Base-by-base conservation (phyloP, 495 filamentous ascomycete genomes). In the Penicillium coffeae region DNA sequence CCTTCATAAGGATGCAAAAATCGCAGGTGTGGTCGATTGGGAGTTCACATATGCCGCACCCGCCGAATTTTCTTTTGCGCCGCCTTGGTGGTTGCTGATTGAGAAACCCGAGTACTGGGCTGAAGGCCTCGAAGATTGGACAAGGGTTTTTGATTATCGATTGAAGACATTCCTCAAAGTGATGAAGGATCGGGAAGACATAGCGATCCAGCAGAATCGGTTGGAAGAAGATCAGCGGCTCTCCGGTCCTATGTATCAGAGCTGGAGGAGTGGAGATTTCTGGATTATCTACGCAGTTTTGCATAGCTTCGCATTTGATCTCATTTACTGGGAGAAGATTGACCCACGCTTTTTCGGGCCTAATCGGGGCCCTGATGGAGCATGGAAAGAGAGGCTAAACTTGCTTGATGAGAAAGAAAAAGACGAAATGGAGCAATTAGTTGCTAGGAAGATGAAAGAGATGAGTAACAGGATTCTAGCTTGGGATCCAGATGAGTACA, bases 81-180 rank as follows among this genome's bases (percentile, higher is more conserved):
- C 43, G 33, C 43, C 43, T 21, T 45, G 43, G 43, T 45, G 43
- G 30, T 22, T 45, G 5, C 18, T 45, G 13, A 16, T 45, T 35
- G 43, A 45, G 15, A 45, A 37, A 13, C 32, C 32, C 3, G 32
- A 45, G 25, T 45, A 37, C 14, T 45, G 32, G 43, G 13, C 30
- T 10, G 15, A 45, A 45, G 56, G 56, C 40, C 36, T 61, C 18
- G 61, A 64, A 1, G 50, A 54, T 16, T 64, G 61, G 60, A 38
- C 21, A 14, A 45, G 2, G 13, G 21, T 42, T 19, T 65, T 50
- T 44, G 56, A 60, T 8, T 8, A 37, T 25, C 45, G 48, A 0
- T 55, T 62, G 0, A 4, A 52, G 21, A 55, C 48, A 8, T 60
- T 60, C 27, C 35, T 37, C n/a, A n/a, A 37, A 13, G 35, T 37